Conservation (phyloP, 208 protist species). For the Spongospora subterranea region DNA sequence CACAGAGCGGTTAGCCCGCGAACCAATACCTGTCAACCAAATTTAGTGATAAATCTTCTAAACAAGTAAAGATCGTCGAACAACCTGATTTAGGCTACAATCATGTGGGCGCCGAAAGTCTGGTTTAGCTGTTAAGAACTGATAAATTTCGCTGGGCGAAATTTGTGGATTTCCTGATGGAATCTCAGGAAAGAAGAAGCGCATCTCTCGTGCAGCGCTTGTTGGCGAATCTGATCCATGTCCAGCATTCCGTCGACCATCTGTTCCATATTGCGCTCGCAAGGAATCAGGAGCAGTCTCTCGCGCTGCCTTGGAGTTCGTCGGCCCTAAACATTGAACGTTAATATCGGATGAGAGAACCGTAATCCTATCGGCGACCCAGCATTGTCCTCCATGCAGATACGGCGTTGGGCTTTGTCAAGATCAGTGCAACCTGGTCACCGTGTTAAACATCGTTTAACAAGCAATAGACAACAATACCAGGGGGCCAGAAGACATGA, state of each 20-base stretch:
- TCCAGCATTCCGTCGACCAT: conserved; percentile 61
- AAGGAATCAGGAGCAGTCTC: conserved; percentile 56
- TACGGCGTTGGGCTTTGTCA: conserved; percentile 30
- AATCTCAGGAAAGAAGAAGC: conserved; percentile 64
- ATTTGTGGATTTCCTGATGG: not conserved
- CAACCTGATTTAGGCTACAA: conserved; percentile 15
- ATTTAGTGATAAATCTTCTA: too few species aligned
- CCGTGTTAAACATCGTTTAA: not conserved
- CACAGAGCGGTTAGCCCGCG: conserved; percentile 51
- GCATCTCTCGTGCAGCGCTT: conserved; percentile 60
- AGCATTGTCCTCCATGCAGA: conserved; percentile 35
- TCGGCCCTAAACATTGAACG: conserved; percentile 15
- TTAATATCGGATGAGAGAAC: not conserved
- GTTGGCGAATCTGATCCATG: conserved; percentile 58
- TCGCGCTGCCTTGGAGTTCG: conserved; percentile 64
- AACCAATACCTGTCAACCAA: conserved; percentile 37
- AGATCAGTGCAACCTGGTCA: conserved; percentile 52
- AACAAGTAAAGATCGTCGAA: too few species aligned
- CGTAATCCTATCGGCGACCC: not conserved
- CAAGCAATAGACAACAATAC: not conserved
- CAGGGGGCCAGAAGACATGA: conserved; percentile 55
- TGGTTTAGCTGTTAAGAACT: not conserved
- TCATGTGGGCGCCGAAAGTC: conserved; percentile 32
- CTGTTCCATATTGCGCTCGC: conserved; percentile 59
- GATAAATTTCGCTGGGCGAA: not conserved